phyloP scores from a whole-genome alignment of 2,329 filamentous ascomycete genomes.

The Colletotrichum tofieldiae region DNA sequence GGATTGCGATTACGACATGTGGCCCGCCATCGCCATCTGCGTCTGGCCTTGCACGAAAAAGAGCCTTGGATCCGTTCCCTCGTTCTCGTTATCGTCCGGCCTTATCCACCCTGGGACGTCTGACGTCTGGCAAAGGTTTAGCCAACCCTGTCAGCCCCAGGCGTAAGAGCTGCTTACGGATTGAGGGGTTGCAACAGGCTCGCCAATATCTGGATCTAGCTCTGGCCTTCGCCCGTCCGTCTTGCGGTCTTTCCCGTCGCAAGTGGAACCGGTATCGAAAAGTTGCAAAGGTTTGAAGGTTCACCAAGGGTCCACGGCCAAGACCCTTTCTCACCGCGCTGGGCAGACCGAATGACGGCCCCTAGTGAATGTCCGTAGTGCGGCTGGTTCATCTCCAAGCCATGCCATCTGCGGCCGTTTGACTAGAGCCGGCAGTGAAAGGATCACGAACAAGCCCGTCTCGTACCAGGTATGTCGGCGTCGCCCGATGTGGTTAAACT shows the following conservation, averaged over 20 bases:
- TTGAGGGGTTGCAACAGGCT: background rate
- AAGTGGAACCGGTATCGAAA: background rate
- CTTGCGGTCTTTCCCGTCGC: too few relatives aligned
- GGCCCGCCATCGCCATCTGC: slow-evolving; percentile 16
- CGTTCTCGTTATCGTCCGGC: background rate
- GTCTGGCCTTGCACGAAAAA: slow-evolving; percentile 6
- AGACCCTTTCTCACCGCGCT: background rate
- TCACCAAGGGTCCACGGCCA: background rate
- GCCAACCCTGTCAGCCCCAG: background rate
- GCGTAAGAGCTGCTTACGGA: slow-evolving; percentile 4
- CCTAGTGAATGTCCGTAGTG: slow-evolving; percentile 1
- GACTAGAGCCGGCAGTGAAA: slow-evolving; percentile 1
- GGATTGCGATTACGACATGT: slow-evolving; percentile 11
- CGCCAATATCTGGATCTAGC: background rate
- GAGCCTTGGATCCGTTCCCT: background rate
- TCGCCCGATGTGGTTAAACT: background rate
- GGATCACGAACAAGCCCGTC: slow-evolving; percentile 4
- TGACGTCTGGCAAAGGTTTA: background rate
- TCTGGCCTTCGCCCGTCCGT: background rate
- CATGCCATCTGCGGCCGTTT: slow-evolving; percentile 10
- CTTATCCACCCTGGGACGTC: slow-evolving; percentile 8
- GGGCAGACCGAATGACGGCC: background rate
- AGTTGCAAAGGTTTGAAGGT: background rate
- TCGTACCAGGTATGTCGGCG: background rate
- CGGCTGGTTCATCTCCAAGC: slow-evolving; percentile 1